phyloP scores from a whole-genome alignment of 1,284 basidiomycete species.

The Puccinia coronata region DNA sequence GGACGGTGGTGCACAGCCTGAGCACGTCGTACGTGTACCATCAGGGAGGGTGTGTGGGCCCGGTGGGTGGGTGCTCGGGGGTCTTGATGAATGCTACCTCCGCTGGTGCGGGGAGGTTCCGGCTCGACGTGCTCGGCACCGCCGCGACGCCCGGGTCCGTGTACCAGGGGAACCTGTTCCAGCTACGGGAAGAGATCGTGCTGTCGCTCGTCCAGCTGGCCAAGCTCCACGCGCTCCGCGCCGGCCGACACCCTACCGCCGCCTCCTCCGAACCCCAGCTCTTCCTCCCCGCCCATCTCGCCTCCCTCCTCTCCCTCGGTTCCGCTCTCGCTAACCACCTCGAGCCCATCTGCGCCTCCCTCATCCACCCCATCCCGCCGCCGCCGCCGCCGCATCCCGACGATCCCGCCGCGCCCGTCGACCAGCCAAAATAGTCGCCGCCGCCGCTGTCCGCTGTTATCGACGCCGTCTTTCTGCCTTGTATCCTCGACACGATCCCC shows the following conservation, averaged over 20 bases:
- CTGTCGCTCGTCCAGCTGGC: constrained; percentile 16
- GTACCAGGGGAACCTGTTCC: constrained; percentile 7
- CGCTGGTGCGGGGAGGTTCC: not conserved
- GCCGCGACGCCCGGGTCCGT: constrained; percentile 1
- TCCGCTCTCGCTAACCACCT: not conserved
- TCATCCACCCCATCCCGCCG: too few species aligned
- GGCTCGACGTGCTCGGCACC: constrained; percentile 32
- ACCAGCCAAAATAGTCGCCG: too few species aligned
- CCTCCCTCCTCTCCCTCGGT: not conserved
- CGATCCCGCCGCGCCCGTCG: too few species aligned
- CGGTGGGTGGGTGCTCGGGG: too few species aligned
- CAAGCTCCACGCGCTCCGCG: not conserved
- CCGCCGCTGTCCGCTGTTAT: too few species aligned
- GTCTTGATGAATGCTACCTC: not conserved
- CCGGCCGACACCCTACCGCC: not conserved
- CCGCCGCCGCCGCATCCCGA: too few species aligned
- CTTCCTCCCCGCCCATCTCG: not conserved
- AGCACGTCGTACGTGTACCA: constrained; percentile 31
- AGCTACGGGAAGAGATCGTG: constrained; percentile 37
- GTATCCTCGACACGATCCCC: too few species aligned
- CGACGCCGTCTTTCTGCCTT: too few species aligned
- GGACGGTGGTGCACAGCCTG: constrained; percentile 22
- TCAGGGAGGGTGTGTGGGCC: not conserved
- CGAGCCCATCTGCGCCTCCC: not conserved
- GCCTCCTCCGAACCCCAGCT: not conserved